A percentile compares a stretch with the other conserved stretches of the same genome.
These are phyloP conservation scores for Isabelozyma heimii DNA, from an alignment of 805 yeast genomes.

Conservation along the genomic window DNA sequence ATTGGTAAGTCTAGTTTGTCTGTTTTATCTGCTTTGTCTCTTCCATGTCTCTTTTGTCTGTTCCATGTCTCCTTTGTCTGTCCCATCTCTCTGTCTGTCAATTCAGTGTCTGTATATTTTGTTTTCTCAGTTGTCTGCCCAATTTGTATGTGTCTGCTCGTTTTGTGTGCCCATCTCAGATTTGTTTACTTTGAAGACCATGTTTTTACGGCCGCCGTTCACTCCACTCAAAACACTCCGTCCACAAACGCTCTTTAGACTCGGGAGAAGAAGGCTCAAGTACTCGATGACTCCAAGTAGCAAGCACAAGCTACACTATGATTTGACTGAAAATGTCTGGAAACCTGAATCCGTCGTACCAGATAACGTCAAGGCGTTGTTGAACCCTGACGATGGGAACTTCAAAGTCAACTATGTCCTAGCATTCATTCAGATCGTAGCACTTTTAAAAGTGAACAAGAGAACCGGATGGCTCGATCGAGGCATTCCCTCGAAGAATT, in stretches of 20 bases:
- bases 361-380: slow-evolving; percentile 33
- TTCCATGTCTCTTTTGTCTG: no score
- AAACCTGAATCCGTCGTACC: slow-evolving; percentile 56
- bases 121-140: neutral
- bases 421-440: slow-evolving; percentile 62
- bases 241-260: no score
- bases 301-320: neutral
- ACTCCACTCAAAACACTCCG: no score
- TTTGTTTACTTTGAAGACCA: neutral
- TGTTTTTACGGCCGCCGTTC: neutral
- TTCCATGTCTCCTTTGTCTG: neutral
- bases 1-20: neutral
- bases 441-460: slow-evolving; percentile 70
- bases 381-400: slow-evolving; percentile 24
- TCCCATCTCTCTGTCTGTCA: no score
- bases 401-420: slow-evolving; percentile 46
- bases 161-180: neutral
- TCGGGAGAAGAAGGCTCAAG: slow-evolving; percentile 1
- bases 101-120: neutral
- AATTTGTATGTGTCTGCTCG: no score
- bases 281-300: neutral
- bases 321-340: slow-evolving; percentile 35
- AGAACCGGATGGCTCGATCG: slow-evolving; percentile 95
- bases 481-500: slow-evolving; percentile 43
- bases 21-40: neutral